Percentiles rank a stretch among this genome's conserved stretches.
These are phyloP conservation scores for Aureobasidium sp. DNA, from an alignment of 2,329 filamentous ascomycete genomes.

Conservation along the genomic window DNA sequence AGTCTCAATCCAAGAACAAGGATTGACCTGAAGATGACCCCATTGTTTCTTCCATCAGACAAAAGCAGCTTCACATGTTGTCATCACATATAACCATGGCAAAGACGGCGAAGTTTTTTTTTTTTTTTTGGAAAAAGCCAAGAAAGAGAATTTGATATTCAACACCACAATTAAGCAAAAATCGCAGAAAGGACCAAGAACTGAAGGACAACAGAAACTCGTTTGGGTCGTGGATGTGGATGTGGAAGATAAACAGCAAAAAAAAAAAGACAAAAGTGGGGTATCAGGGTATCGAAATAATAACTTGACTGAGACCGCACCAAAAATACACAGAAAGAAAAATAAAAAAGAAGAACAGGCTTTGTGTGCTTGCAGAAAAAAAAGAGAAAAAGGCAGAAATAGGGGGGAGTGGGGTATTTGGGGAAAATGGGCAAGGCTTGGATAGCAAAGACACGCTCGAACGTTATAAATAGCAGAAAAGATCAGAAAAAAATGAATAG, in stretches of 20 bases:
- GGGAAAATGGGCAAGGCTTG: background rate
- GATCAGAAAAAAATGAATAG: background rate
- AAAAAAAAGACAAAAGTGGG: background rate
- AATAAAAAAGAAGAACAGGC: background rate
- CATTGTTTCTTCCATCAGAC: too few relatives aligned
- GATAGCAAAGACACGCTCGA: background rate
- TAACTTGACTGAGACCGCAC: conserved; percentile 7
- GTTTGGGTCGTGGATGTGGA: background rate
- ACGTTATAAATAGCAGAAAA: background rate
- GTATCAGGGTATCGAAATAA: conserved; percentile 11
- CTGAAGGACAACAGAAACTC: background rate
- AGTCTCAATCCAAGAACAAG: too few relatives aligned
- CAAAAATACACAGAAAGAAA: background rate
- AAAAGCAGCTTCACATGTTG: too few relatives aligned
- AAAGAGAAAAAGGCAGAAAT: background rate
- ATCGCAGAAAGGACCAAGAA: background rate
- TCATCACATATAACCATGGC: too few relatives aligned
- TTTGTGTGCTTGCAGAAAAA: background rate
- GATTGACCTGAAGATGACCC: too few relatives aligned
- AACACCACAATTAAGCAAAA: background rate
- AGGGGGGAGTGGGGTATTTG: background rate
- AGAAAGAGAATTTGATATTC: background rate
- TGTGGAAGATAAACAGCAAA: background rate
- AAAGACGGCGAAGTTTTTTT: too few relatives aligned
- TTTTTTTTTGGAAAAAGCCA: too few relatives aligned